Base-by-base conservation (phyloP, 306 rosid genomes). In the Lotus japonicus region DNA sequence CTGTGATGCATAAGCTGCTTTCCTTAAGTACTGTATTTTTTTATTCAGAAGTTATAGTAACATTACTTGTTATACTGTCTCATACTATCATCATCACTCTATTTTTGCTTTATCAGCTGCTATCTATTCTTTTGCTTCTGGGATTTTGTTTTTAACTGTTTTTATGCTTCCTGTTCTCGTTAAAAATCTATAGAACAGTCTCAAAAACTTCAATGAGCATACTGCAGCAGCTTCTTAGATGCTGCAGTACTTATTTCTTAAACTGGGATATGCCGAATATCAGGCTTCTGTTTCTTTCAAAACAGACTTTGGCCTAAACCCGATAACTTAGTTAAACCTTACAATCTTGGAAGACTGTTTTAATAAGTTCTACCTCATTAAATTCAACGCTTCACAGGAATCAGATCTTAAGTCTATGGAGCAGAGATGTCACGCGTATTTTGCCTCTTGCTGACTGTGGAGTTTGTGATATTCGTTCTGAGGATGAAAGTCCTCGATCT, bases 361-460 rank as follows among this genome's bases (percentile, higher is more conserved):
- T 58, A 59, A 67, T 33, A 15, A 66, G 60, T 67, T 79, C 44
- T 28, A 58, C 56, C 58, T 50, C 23, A 61, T 33, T 79, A 28
- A 74, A 56, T 82, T 58, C 67, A 35, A 50, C 63, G 76, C 44
- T 60, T 76, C 82, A 75, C 95, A 95, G 99, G 89, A 95, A 95
- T 80, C 85, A 84, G 80, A 91, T 95, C 70, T 76, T 95, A 77
- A 84, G 78, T 60, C 89, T 87, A 39, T 95, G 99, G 99, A 84
- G 82, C 81, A 88, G 88, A 79, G 97, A 95, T 81, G 86, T 95
- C 80, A 85, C 87, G 3, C 96, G 99, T 39, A 82, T 91, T 75
- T 86, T 95, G 81, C 96, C 90, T 72, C 97, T 95, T 61, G 70
- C 87, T 62, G 97, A 95, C 49, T 95, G 95, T 84, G 97, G 99